Conservation (phyloP, 2,329 filamentous ascomycete genomes). For the Furcasterigmium furcatum region DNA sequence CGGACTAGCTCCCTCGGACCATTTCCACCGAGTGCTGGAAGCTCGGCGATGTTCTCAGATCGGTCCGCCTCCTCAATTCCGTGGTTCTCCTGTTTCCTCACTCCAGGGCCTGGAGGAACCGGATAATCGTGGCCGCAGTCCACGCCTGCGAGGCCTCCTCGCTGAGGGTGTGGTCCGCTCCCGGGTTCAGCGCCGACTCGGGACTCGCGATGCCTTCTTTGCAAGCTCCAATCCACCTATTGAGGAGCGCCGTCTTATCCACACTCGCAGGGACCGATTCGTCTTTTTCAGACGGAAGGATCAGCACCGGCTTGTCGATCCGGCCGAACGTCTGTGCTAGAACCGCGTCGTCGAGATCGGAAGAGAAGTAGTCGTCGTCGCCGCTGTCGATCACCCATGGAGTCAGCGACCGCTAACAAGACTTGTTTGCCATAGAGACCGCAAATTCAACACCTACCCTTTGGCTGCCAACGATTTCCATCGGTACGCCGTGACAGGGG, state of each 20-base stretch:
- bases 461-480: constrained; percentile 45
- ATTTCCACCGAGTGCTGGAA: no score
- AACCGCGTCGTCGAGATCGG: constrained; percentile 58
- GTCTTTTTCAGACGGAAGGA: constrained; percentile 63
- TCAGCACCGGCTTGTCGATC: constrained; percentile 56
- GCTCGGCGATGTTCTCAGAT: no score
- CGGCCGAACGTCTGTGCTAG: constrained; percentile 61
- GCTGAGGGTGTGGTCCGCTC: constrained; percentile 46
- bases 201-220: constrained; percentile 36
- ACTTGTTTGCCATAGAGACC: no score
- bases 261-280: constrained; percentile 57
- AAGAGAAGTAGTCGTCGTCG: constrained; percentile 84
- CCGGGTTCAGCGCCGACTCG: constrained; percentile 49
- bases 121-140: constrained; percentile 41
- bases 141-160: constrained; percentile 40
- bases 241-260: constrained; percentile 54
- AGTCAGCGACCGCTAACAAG: not conserved
- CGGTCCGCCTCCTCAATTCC: no score
- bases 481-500: constrained; percentile 49
- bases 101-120: constrained; percentile 34
- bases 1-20: no score
- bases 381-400: constrained; percentile 40
- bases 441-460: constrained; percentile 49
- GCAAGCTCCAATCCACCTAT: constrained; percentile 49
- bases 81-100: not conserved